These are phyloP conservation scores for Pythium rhizo-oryzae DNA, from an alignment of 352 stramenopile species.

Conservation along the genomic window DNA sequence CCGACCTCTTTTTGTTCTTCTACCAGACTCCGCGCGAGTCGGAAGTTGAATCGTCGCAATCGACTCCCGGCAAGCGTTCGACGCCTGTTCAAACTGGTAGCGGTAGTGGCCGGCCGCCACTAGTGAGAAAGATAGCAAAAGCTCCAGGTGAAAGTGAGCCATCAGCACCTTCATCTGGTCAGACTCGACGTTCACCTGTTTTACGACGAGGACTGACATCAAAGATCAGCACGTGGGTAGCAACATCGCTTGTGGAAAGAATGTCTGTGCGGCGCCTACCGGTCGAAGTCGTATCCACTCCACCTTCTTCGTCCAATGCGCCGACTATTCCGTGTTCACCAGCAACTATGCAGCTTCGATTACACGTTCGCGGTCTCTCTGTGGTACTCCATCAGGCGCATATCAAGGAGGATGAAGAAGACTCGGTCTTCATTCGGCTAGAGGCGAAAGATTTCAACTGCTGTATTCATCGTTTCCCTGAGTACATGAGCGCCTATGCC, in stretches of 20 bases:
- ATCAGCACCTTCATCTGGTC: neutral
- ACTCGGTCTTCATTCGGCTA: constrained; percentile 61
- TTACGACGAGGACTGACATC: constrained; percentile 20
- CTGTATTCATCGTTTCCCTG: constrained; percentile 68
- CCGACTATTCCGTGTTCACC: constrained; percentile 3
- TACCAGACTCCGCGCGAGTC: constrained; percentile 26
- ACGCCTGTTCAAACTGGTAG: neutral
- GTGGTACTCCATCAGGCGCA: constrained; percentile 66
- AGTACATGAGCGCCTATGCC: constrained; percentile 70
- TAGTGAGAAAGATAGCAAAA: constrained; percentile 28
- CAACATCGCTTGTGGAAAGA: constrained; percentile 23
- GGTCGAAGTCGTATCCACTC: constrained; percentile 19
- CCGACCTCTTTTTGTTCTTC: constrained; percentile 81
- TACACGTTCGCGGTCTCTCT: constrained; percentile 70
- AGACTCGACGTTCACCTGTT: neutral
- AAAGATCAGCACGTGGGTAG: constrained; percentile 36
- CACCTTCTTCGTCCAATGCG: neutral
- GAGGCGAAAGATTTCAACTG: constrained; percentile 72
- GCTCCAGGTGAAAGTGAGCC: constrained; percentile 5
- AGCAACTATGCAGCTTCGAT: constrained; percentile 71
- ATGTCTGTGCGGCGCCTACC: constrained; percentile 20
- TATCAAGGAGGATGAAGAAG: neutral
- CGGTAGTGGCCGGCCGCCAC: constrained; percentile 3
- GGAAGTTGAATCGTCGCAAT: neutral
- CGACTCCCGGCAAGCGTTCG: neutral